Evolutionary conservation across 345 rosid species (phyloP).

Genomic region (Camelina sativa): DNA sequence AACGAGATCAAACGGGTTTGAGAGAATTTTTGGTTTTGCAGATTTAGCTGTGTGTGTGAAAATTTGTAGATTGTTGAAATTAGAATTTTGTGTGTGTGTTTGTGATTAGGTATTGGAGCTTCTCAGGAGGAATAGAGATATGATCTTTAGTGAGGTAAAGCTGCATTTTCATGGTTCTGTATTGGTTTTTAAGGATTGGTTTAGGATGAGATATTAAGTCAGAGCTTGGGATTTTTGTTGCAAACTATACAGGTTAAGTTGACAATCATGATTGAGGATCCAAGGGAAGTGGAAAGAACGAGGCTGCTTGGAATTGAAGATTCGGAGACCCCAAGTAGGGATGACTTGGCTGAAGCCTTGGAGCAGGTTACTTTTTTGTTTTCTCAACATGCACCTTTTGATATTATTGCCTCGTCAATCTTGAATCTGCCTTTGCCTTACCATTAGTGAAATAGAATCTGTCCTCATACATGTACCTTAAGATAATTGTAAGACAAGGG

Average conservation of each 20-base stretch:
- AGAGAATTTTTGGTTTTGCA: neutral
- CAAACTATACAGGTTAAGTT: conserved; percentile 63
- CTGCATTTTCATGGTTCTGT: neutral
- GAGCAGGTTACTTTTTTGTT: conserved; percentile 55
- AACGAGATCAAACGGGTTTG: conserved; percentile 48
- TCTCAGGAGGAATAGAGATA: conserved; percentile 84
- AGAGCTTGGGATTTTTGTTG: neutral
- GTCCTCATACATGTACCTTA: conserved; percentile 2
- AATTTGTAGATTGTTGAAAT: neutral
- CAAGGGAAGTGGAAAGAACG: conserved; percentile 84
- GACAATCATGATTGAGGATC: conserved; percentile 89
- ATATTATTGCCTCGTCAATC: neutral
- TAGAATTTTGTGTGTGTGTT: neutral
- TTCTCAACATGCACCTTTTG: neutral
- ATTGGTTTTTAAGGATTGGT: neutral
- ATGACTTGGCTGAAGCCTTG: conserved; percentile 81
- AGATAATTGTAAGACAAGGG: conserved; percentile 1
- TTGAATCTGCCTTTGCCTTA: neutral
- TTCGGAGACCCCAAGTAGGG: conserved; percentile 75
- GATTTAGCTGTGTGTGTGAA: neutral
- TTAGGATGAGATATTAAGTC: conserved; percentile 7
- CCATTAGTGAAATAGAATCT: conserved; percentile 1
- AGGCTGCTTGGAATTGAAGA: conserved; percentile 88
- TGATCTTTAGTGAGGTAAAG: conserved; percentile 82
- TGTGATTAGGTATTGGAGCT: conserved; percentile 73